Evolutionary conservation across 148 eudicot species (phyloP).

Genomic region (Tetragonia tetragonoides): DNA sequence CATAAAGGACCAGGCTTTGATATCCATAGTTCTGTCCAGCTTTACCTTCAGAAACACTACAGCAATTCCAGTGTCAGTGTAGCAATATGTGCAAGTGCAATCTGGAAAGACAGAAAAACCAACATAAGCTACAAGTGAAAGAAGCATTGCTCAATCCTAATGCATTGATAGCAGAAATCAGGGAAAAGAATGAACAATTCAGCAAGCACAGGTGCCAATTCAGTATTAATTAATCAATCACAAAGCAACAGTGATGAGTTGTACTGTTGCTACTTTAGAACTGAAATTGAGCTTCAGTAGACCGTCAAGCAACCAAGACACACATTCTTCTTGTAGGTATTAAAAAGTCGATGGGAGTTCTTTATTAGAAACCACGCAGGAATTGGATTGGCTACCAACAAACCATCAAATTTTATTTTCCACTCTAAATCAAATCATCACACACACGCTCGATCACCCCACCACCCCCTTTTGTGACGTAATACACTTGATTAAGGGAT

Average conservation of each 20-base stretch:
- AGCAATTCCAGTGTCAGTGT: neutral
- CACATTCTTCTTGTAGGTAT: neutral
- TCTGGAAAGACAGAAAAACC: neutral
- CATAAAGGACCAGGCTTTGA: neutral
- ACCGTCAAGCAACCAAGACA: neutral
- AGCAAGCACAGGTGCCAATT: neutral
- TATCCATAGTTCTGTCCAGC: neutral
- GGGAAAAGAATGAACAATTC: neutral
- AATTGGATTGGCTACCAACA: neutral
- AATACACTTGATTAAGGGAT: neutral
- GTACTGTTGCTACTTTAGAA: neutral
- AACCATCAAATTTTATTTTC: neutral
- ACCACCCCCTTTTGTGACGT: neutral
- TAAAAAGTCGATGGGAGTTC: neutral
- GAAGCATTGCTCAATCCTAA: neutral
- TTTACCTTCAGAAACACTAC: neutral
- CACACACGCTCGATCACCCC: neutral
- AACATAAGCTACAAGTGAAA: neutral
- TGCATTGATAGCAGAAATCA: neutral
- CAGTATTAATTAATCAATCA: neutral
- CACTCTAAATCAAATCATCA: too few relatives aligned
- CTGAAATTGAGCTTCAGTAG: neutral
- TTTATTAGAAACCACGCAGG: neutral
- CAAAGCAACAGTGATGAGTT: neutral
- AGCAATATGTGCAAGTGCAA: conserved; percentile 9